Conservation (phyloP, 2,329 filamentous ascomycete species). For the Epichloe gansuensis region DNA sequence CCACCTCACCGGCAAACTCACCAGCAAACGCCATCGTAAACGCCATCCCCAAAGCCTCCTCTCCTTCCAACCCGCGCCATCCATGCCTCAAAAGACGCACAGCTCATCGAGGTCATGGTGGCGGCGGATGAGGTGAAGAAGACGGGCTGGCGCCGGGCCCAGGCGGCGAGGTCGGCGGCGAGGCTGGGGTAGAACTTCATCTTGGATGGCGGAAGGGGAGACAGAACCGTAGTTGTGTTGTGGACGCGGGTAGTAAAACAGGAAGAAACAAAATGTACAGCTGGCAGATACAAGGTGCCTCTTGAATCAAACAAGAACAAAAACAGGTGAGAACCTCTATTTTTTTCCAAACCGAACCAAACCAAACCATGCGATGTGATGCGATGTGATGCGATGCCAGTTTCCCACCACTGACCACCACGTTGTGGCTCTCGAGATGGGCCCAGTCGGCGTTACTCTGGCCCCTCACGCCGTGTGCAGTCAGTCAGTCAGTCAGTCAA, state of each 20-base stretch:
- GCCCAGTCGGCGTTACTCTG: too few relatives aligned
- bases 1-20: neutral
- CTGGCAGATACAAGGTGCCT: neutral
- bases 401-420: too few relatives aligned
- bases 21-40: neutral
- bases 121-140: conserved; percentile 69
- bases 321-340: too few relatives aligned
- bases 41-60: conserved; percentile 21
- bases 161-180: conserved; percentile 42
- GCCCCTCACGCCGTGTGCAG: too few relatives aligned
- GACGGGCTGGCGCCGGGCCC: conserved; percentile 55
- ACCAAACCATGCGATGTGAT: too few relatives aligned
- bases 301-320: neutral
- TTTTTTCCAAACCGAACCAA: too few relatives aligned
- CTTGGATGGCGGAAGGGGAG: neutral
- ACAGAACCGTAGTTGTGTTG: too few relatives aligned
- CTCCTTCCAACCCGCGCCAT: conserved; percentile 17
- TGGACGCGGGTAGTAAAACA: too few relatives aligned
- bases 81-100: conserved; percentile 33
- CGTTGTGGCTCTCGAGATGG: too few relatives aligned
- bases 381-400: too few relatives aligned
- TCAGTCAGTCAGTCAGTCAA: too few relatives aligned
- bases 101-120: conserved; percentile 41
- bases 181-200: conserved; percentile 46
- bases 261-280: neutral